A percentile compares a stretch with the other conserved stretches of the same genome.
Conservation (phyloP, 1,139 yeast species). For the Magnusiomyces tetraspermus region DNA sequence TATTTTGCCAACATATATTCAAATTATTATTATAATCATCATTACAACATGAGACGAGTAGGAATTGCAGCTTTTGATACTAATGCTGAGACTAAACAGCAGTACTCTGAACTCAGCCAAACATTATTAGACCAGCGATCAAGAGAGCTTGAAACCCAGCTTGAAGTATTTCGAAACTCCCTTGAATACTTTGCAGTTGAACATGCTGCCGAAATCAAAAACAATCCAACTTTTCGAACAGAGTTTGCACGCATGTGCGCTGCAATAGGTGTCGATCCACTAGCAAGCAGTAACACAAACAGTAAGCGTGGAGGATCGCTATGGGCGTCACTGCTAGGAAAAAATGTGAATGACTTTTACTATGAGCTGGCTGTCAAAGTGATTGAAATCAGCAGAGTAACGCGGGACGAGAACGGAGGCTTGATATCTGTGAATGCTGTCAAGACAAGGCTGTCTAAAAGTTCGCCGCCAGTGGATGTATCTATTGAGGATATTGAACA, state of each 20-base stretch:
- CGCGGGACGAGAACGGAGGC: constrained; percentile 73
- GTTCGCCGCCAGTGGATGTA: constrained; percentile 31
- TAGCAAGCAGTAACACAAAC: constrained; percentile 39
- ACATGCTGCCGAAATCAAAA: constrained; percentile 58
- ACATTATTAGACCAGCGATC: constrained; percentile 28
- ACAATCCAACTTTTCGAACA: constrained; percentile 53
- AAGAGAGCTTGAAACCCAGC: constrained; percentile 32
- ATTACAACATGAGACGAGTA: constrained; percentile 33
- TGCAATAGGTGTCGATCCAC: constrained; percentile 76
- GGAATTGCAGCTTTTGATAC: constrained; percentile 37
- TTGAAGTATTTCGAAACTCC: constrained; percentile 33
- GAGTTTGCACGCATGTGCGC: constrained; percentile 69
- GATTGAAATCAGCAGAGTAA: constrained; percentile 64
- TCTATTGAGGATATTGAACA: constrained; percentile 41
- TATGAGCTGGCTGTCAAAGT: constrained; percentile 62
- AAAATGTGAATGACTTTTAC: constrained; percentile 45
- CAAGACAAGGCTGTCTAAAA: constrained; percentile 28
- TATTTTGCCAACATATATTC: no score
- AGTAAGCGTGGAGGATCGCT: constrained; percentile 27
- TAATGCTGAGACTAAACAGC: constrained; percentile 26
- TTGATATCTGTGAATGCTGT: constrained; percentile 58
- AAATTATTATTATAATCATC: no score
- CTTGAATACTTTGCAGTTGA: constrained; percentile 33
- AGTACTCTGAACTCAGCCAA: constrained; percentile 30
- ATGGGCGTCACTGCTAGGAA: constrained; percentile 34